Evolutionary conservation across 2,329 filamentous ascomycete genomes (phyloP).

Genomic region (Fusarium torreyae): DNA sequence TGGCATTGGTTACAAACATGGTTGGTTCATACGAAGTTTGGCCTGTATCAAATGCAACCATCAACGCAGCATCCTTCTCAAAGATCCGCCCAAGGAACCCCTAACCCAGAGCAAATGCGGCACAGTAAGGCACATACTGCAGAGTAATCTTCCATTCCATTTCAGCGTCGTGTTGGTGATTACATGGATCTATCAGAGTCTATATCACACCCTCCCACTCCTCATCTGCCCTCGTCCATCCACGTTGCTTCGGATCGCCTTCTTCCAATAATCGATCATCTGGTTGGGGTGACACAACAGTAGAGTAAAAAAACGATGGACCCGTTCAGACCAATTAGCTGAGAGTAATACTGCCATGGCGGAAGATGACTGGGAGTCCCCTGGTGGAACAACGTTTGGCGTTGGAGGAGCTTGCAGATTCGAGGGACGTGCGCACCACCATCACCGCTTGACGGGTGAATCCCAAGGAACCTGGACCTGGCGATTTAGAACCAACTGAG

Average conservation of each 20-base stretch:
- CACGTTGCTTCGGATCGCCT: constrained; percentile 25
- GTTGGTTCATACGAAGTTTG: constrained; percentile 6
- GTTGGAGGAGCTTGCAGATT: constrained; percentile 1
- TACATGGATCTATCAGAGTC: background rate
- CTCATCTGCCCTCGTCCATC: background rate
- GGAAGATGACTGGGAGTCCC: background rate
- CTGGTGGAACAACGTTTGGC: constrained; percentile 9
- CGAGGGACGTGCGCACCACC: constrained; percentile 31
- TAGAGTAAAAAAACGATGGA: background rate
- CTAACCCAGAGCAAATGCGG: constrained; percentile 21
- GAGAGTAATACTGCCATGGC: background rate
- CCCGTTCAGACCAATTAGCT: constrained; percentile 5
- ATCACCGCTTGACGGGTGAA: constrained; percentile 29
- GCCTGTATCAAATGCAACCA: constrained; percentile 1
- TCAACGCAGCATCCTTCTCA: background rate
- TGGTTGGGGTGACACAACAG: constrained; percentile 17
- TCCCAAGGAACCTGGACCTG: constrained; percentile 14
- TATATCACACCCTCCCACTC: background rate
- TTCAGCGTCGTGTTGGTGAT: background rate
- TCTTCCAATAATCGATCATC: constrained; percentile 20
- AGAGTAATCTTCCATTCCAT: background rate
- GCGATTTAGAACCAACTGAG: background rate
- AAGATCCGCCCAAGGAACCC: constrained; percentile 25
- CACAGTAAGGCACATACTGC: constrained; percentile 1
- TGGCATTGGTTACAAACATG: background rate